Evolutionary conservation across 2,329 filamentous ascomycete species (phyloP).

Genomic region (Paecilomyces sp.): DNA sequence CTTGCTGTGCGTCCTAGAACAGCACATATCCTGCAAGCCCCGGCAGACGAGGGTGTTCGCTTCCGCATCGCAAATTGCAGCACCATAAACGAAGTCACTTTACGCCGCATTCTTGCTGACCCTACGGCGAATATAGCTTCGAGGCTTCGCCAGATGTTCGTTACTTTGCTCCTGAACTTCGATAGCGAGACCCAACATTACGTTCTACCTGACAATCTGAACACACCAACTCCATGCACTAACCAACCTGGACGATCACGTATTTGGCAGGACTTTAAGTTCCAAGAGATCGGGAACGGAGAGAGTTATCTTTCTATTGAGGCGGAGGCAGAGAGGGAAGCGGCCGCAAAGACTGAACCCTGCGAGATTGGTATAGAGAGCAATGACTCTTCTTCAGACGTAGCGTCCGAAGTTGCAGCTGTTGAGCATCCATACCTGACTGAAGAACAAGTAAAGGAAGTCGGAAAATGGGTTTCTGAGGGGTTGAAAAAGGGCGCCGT

Average conservation of each 20-base stretch:
- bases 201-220: constrained; percentile 11
- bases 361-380: neutral
- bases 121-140: constrained; percentile 4
- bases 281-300: constrained; percentile 22
- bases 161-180: constrained; percentile 12
- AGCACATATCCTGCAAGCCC: constrained; percentile 12
- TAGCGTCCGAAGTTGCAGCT: neutral
- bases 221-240: constrained; percentile 10
- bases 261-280: constrained; percentile 24
- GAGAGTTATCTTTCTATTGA: constrained; percentile 12
- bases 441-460: constrained; percentile 19
- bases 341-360: neutral
- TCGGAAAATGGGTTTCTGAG: constrained; percentile 22
- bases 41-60: constrained; percentile 1
- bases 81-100: constrained; percentile 11
- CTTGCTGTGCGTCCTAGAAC: constrained; percentile 9
- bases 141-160: constrained; percentile 15
- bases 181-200: constrained; percentile 9
- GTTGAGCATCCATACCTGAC: constrained; percentile 16
- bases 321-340: constrained; percentile 7
- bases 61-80: constrained; percentile 13
- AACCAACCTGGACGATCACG: constrained; percentile 16
- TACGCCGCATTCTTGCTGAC: constrained; percentile 17
- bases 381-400: constrained; percentile 1
- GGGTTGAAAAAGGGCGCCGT: constrained; percentile 12